These are phyloP conservation scores for Podila epicladia DNA, from an alignment of 192 early-diverging fungal species.

Conservation along the genomic window DNA sequence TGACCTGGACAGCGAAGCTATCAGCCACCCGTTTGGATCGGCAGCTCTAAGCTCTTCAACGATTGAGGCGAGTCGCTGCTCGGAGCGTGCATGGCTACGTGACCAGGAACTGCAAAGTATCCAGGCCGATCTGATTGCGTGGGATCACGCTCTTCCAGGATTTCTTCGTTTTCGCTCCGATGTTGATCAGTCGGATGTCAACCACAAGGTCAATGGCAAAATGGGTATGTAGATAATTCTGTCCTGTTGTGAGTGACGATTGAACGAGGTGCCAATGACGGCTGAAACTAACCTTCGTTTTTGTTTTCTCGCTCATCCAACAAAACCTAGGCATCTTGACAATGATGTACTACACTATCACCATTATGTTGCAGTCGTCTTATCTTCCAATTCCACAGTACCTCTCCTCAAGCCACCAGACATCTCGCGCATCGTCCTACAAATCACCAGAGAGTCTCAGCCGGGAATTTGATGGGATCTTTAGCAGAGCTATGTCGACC, in stretches of 20 bases:
- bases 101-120: conserved; percentile 42
- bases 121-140: conserved; percentile 43
- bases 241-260: background rate
- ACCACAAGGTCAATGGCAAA: conserved; percentile 47
- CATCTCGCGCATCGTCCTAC: conserved; percentile 12
- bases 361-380: conserved; percentile 45
- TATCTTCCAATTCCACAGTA: conserved; percentile 45
- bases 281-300: background rate
- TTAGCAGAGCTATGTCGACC: conserved; percentile 17
- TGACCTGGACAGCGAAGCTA: background rate
- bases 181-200: conserved; percentile 21
- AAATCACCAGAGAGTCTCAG: conserved; percentile 35
- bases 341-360: conserved; percentile 47
- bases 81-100: conserved; percentile 37
- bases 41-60: conserved; percentile 8
- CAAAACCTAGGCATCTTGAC: conserved; percentile 23
- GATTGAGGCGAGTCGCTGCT: conserved; percentile 32
- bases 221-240: conserved; percentile 10
- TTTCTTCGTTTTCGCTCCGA: conserved; percentile 30
- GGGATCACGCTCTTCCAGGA: conserved; percentile 24
- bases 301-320: background rate
- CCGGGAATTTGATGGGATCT: conserved; percentile 33
- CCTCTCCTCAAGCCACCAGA: conserved; percentile 9
- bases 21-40: conserved; percentile 10
- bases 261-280: background rate